These are phyloP conservation scores for Solanum chacoense DNA, from an alignment of 305 asterid genomes.

Conservation along the genomic window DNA sequence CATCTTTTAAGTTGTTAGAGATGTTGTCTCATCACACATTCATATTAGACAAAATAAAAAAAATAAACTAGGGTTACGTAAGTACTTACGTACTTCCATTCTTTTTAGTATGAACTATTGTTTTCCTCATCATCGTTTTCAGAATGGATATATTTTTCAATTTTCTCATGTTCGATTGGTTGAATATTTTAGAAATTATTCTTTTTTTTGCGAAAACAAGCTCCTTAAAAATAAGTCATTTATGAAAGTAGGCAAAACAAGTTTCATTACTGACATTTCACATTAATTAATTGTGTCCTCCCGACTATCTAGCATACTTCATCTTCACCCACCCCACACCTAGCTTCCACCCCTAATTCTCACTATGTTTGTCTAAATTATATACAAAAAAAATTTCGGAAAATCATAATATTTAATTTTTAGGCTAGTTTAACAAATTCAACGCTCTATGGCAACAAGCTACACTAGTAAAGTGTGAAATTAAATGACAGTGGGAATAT, in stretches of 20 bases:
- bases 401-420: background rate
- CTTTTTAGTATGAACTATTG: background rate
- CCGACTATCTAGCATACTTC: background rate
- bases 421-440: background rate
- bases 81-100: background rate
- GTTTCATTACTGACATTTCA: background rate
- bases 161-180: background rate
- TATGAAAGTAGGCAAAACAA: background rate
- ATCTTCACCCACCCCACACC: background rate
- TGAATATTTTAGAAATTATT: background rate
- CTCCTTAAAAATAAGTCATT: background rate
- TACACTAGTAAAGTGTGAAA: slow-evolving; percentile 5
- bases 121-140: background rate
- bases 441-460: background rate
- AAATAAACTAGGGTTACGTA: background rate
- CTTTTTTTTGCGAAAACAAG: background rate
- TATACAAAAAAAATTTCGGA: background rate
- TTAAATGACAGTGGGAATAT: background rate
- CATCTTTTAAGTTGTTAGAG: background rate
- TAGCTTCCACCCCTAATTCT: background rate
- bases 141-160: background rate
- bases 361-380: background rate
- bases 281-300: background rate
- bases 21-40: background rate
- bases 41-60: background rate